Evolutionary conservation across 2,329 filamentous ascomycete genomes (phyloP), one percentile per base, ranked within the genome.

Genomic region (Hymenoscyphus salicellus): DNA sequence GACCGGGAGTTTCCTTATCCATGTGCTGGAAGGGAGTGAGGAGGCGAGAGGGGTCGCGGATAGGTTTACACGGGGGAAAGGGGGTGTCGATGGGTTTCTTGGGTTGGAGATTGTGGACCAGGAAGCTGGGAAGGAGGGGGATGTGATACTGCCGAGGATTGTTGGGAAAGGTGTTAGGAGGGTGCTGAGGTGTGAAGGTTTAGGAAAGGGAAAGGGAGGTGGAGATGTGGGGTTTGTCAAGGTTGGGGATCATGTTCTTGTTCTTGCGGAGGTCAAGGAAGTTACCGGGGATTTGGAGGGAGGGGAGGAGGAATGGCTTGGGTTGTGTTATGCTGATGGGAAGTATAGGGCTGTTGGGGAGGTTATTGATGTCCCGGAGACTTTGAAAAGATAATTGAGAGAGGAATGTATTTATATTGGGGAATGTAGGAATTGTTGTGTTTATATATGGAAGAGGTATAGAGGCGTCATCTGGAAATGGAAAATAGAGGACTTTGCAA

Each of bases 181-280:
- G 36, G 60, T 67, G 0, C 55, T 75, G 14, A 60, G 61, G 30
- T 75, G 72, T 43, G 20, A 17, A 20, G 46, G 26, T 23, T 10
- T 52, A 3, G 46, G 20, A 20, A 52, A 52, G 46, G 46, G 46
- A 20, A 14, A 52, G 20, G 20, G 46, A 3, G 46, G 46, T 20
- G 46, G 46, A 5, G 46, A 52, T 52, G 46, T 52, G 8, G 46
- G 46, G 46, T 52, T 52, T 41, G 57, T 38, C 16, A 52, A 28
- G 43, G 16, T 32, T 16, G 71, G 72, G 4, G 71, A 75, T 65
- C 73, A 75, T 68, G 65, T 68, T 3, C 33, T 75, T 43, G 66
- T 75, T 58, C 33, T 75, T 55, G 74, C 66, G 7, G 66, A 67
- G 43, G 70, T 75, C 10, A 55, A 38, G 6, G 65, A 63, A 3